Evolutionary conservation across 345 rosid species (phyloP).

Genomic region (Brassica incana): DNA sequence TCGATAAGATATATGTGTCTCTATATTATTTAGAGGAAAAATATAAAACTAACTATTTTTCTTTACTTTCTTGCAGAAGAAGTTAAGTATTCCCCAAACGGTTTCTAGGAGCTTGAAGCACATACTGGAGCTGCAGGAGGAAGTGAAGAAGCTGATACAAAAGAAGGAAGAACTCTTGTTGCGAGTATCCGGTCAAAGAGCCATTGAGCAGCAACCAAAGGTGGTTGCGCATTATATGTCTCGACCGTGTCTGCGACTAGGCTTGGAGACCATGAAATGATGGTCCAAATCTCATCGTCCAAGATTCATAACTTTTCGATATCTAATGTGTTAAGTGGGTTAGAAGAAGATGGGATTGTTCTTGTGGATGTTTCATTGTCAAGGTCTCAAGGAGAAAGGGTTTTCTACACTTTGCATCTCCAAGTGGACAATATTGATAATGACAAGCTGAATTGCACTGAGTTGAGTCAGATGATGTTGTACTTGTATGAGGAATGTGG

Average conservation of each 20-base stretch:
- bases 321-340: constrained; percentile 39
- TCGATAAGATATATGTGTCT: neutral
- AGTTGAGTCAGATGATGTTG: constrained; percentile 42
- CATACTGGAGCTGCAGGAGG: neutral
- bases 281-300: constrained; percentile 46
- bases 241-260: constrained; percentile 43
- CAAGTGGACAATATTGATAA: constrained; percentile 47
- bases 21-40: neutral
- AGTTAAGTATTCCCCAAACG: neutral
- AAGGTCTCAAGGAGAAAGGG: constrained; percentile 48
- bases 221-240: constrained; percentile 3
- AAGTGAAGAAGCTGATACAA: neutral
- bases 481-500: constrained; percentile 36
- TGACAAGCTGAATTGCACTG: constrained; percentile 28
- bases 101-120: neutral
- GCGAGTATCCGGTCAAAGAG: neutral
- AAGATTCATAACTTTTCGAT: constrained; percentile 41
- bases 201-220: neutral
- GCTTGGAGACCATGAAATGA: constrained; percentile 47
- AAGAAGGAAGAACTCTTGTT: neutral
- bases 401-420: constrained; percentile 57
- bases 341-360: constrained; percentile 51
- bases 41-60: neutral
- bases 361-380: constrained; percentile 59
- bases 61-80: neutral